Evolutionary conservation across 106 monocot species (phyloP).

Genomic region (Cymbidium sinense): DNA sequence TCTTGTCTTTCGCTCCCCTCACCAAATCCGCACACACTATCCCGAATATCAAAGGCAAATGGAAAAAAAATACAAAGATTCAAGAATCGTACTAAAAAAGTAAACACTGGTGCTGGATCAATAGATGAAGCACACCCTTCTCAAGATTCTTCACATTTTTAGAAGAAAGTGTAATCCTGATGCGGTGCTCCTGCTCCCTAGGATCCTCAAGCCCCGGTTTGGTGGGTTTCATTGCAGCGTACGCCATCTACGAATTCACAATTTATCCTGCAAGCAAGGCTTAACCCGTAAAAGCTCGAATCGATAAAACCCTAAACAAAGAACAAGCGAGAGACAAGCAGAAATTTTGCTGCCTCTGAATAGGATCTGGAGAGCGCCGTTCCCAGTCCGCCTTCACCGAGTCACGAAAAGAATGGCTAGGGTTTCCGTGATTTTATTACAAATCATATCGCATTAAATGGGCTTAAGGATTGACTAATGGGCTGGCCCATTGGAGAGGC

Average conservation of each 20-base stretch:
- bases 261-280: background rate
- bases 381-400: background rate
- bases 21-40: constrained; percentile 70
- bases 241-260: constrained; percentile 28
- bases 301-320: background rate
- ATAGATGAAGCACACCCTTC: constrained; percentile 43
- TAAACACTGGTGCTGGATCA: background rate
- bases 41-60: background rate
- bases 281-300: background rate
- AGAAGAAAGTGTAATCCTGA: constrained; percentile 80
- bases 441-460: too few relatives aligned
- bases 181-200: constrained; percentile 60
- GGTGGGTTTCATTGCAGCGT: constrained; percentile 52
- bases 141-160: constrained; percentile 87
- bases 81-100: background rate
- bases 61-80: background rate
- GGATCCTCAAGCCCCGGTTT: constrained; percentile 64
- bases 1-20: constrained; percentile 62
- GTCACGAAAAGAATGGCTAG: background rate
- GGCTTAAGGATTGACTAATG: too few relatives aligned
- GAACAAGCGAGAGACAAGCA: background rate
- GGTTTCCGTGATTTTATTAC: background rate
- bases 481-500: too few relatives aligned
- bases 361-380: background rate
- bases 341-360: background rate